These are phyloP conservation scores for Simplicillium aogashimaense DNA, from an alignment of 2,329 filamentous ascomycete genomes.

Conservation along the genomic window DNA sequence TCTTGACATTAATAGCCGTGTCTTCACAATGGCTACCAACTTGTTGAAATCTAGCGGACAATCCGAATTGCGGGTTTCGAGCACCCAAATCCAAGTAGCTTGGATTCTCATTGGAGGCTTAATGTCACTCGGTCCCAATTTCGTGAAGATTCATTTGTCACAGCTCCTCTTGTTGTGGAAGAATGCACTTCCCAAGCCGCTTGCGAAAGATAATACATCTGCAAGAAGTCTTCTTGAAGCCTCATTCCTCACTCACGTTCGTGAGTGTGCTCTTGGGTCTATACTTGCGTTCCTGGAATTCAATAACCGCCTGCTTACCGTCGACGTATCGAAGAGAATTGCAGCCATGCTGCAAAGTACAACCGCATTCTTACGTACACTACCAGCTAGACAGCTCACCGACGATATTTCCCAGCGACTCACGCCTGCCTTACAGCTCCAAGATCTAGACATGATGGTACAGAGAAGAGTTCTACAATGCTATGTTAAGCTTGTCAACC, in stretches of 20 bases:
- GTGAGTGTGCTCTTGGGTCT: conserved; percentile 87
- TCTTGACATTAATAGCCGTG: conserved; percentile 86
- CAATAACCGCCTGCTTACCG: conserved; percentile 82
- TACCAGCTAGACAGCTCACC: conserved; percentile 73
- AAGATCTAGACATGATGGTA: conserved; percentile 89
- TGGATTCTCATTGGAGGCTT: conserved; percentile 95
- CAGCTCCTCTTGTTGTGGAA: conserved; percentile 94
- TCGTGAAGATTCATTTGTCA: conserved; percentile 95
- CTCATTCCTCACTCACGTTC: conserved; percentile 86
- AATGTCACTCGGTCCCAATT: conserved; percentile 94
- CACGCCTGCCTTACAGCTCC: conserved; percentile 75
- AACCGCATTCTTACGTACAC: conserved; percentile 73
- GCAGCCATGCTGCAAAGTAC: conserved; percentile 94
- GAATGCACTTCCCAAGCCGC: conserved; percentile 86
- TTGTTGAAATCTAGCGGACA: conserved; percentile 87
- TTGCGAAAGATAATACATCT: conserved; percentile 84
- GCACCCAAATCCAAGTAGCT: conserved; percentile 92
- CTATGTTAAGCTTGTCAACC: conserved; percentile 82
- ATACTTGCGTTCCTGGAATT: conserved; percentile 89
- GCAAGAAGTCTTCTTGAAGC: conserved; percentile 79
- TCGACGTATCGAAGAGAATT: conserved; percentile 88
- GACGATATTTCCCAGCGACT: conserved; percentile 81
- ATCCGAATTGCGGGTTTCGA: conserved; percentile 81
- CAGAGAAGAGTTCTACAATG: conserved; percentile 88
- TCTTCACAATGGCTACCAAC: conserved; percentile 83